phyloP scores from a whole-genome alignment of 495 filamentous ascomycete genomes.

The Aspergillus nanangensis region DNA sequence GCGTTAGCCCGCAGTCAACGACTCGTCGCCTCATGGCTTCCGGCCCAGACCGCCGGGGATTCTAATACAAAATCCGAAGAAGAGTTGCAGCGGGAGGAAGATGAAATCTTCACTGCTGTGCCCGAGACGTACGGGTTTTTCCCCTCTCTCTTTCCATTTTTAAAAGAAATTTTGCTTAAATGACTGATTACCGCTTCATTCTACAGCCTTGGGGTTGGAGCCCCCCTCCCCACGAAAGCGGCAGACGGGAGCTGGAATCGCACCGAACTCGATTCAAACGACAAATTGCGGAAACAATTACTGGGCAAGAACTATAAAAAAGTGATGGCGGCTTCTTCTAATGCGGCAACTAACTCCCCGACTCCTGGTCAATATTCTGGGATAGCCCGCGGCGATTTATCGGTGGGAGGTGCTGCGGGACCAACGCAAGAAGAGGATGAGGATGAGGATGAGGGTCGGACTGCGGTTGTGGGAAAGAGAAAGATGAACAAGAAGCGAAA shows the following conservation, averaged over 20 bases:
- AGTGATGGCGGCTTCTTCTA: conserved; percentile 27
- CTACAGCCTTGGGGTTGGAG: conserved; percentile 44
- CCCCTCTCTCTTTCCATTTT: not conserved
- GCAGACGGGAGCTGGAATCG: conserved; percentile 36
- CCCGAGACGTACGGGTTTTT: conserved; percentile 45
- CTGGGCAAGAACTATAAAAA: conserved; percentile 44
- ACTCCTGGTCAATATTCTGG: not conserved
- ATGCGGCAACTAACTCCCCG: conserved; percentile 3
- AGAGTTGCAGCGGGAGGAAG: conserved; percentile 42
- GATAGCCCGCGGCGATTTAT: not conserved
- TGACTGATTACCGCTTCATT: not conserved
- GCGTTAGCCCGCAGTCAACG: conserved; percentile 47
- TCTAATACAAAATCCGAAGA: conserved; percentile 38
- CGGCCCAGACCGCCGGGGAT: conserved; percentile 39
- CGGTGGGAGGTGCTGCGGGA: conserved; percentile 1
- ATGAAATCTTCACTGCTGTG: conserved; percentile 47
- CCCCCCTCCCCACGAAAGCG: conserved; percentile 37
- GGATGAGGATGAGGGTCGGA: conserved; percentile 58
- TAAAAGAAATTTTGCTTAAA: no score
- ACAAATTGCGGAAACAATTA: conserved; percentile 44
- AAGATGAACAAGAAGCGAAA: conserved; percentile 19
- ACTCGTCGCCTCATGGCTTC: conserved; percentile 50
- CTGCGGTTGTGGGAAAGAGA: conserved; percentile 49
- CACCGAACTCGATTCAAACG: conserved; percentile 37
- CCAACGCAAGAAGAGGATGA: conserved; percentile 30